Base-by-base conservation (phyloP, 495 filamentous ascomycete genomes). In the Tuber indicum region DNA sequence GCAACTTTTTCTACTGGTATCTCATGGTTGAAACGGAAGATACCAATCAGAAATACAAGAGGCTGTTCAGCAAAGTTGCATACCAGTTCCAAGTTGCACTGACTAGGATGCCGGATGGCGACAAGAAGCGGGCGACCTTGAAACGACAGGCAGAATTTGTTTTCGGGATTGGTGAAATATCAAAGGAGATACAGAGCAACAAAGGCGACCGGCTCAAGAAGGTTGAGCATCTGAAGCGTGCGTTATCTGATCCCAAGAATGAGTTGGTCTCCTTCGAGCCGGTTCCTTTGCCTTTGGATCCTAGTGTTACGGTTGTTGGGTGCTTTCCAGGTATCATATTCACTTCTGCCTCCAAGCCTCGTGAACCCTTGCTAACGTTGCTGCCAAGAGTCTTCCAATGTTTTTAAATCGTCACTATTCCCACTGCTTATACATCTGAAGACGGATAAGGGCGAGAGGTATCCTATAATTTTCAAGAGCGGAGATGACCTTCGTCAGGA, bases 1-100 rank as follows among this genome's bases (percentile, higher is more conserved):
- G 94, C 8, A 99, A 96, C 83, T 97, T 93, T 83, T 89, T 99
- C 71, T 93, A 96, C 84, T 99, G 96, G 96, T 99, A 98, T 84
- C 87, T 99, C 1, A 97, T 97, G 90, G 96, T 98, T 4, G 96
- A 99, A 84, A 93, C 91, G 52, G 87, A 87, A 72, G 95, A 97
- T 82, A 94, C 98, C 81, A 88, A 90, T 74, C 87, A 88, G 32
- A 89, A 90, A 72, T 91, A 94, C 76, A 93, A 91, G 43, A 91
- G 91, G 72, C 89, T 99, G 36, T 98, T 97, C 84, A 90, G 91
- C 16, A 94, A 94, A 73, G 92, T 98, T 42, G 94, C 95, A 77
- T 98, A 92, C 80, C 94, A 98, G 83, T 98, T 98, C 85, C 97
- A 98, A 92, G 85, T 88, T 17, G 93, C 96, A 82, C 85, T 98